Evolutionary conservation across 768 basidiomycete species (phyloP).

Genomic region (Candolleomyces efflorescens): DNA sequence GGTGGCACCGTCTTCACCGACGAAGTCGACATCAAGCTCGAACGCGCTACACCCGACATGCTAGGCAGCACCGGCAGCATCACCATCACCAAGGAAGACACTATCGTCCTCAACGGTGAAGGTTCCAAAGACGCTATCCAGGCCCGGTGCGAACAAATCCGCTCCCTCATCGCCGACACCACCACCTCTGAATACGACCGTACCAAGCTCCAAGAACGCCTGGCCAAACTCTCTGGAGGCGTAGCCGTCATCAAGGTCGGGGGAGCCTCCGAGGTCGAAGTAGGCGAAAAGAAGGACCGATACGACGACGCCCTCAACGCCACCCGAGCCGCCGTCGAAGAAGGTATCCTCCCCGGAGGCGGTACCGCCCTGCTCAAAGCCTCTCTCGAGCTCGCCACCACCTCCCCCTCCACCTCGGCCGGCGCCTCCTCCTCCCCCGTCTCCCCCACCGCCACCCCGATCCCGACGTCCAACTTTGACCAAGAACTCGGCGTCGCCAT

Average conservation of each 20-base stretch:
- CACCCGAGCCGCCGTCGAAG: conserved; percentile 97
- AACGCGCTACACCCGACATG: conserved; percentile 81
- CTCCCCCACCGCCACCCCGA: conserved; percentile 56
- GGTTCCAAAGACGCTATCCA: conserved; percentile 88
- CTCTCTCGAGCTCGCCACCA: conserved; percentile 62
- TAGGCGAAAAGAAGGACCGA: conserved; percentile 98
- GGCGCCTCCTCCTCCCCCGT: conserved; percentile 47
- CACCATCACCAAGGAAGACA: conserved; percentile 97
- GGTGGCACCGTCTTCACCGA: conserved; percentile 97
- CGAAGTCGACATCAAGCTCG: conserved; percentile 95
- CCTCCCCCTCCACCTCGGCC: conserved; percentile 39
- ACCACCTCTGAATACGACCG: conserved; percentile 93
- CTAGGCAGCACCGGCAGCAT: conserved; percentile 90
- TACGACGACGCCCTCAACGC: conserved; percentile 97
- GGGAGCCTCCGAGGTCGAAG: conserved; percentile 90
- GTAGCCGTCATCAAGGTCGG: conserved; percentile 99
- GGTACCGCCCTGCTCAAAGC: conserved; percentile 92
- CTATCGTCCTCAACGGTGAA: conserved; percentile 91
- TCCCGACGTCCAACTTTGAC: conserved; percentile 90
- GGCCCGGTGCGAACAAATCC: conserved; percentile 95
- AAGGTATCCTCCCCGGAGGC: conserved; percentile 97
- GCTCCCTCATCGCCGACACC: conserved; percentile 72
- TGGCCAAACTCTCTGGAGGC: conserved; percentile 94
- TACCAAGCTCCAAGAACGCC: conserved; percentile 92
- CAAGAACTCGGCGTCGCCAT: conserved; percentile 94